Base-by-base conservation (phyloP, 208 protist genomes). In the Trypanosoma boissoni region DNA sequence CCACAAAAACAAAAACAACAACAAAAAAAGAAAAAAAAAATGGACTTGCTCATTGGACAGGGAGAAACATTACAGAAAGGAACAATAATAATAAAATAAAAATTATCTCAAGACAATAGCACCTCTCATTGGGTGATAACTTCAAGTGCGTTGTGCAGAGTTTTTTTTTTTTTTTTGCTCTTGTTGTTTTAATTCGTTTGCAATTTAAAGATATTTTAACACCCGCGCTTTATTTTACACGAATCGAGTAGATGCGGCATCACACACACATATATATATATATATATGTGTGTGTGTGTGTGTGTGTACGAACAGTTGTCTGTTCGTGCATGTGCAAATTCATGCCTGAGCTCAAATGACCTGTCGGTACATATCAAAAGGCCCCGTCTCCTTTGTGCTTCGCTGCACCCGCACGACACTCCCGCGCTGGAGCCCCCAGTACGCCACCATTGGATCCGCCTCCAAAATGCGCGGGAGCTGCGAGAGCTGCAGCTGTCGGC, bases 321-420 rank as follows among this genome's bases (percentile, higher is more conserved):
- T 39, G 12, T 39, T 39, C 12, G 34, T 39, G 6, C 12, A 12
- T n/a, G n/a, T n/a, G n/a, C n/a, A n/a, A n/a, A n/a, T n/a, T n/a
- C n/a, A n/a, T n/a, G n/a, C n/a, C n/a, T n/a, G n/a, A n/a, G n/a
- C n/a, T 73, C 83, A 98, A 32, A 97, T 72, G 28, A 99, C 93
- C 54, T 98, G 80, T 8, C 98, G 86, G 76, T 99, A 99, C 70
- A 98, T 99, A 63, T 97, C 86, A 74, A 99, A 99, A 1, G 93
- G 76, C 12, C 97, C 97, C 26, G 96, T 97, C 16, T 98, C 98
- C 62, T 97, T 94, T 8, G 76, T 86, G 5, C 78, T 60, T 9
- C 97, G 91, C 12, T 88, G 85, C 69, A 99, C 99, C 66, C 97
- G 93, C 18, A 99, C 87, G 21, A 98, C 83, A 62, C 96, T 78